phyloP scores from a whole-genome alignment of 2,329 filamentous ascomycete genomes.

The Sporothrix dimorphospora region DNA sequence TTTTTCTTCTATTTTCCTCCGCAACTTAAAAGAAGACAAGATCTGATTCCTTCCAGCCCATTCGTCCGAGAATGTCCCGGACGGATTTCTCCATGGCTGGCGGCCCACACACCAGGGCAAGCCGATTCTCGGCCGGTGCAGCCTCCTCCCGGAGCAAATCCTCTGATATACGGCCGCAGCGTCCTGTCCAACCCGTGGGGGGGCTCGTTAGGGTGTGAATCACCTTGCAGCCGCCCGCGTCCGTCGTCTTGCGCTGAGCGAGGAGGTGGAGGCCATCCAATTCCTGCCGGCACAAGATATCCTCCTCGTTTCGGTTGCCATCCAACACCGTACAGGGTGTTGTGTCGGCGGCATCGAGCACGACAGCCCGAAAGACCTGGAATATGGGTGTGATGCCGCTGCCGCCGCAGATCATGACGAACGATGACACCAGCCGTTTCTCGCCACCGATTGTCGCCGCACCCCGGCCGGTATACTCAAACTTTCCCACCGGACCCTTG shows the following conservation, averaged over 20 bases:
- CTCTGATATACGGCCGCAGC: slow-evolving; percentile 63
- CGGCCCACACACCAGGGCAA: slow-evolving; percentile 22
- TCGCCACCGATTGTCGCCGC: slow-evolving; percentile 71
- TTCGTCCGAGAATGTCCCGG: not conserved
- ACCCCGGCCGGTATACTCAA: slow-evolving; percentile 74
- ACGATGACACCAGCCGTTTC: slow-evolving; percentile 57
- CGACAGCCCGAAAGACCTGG: slow-evolving; percentile 76
- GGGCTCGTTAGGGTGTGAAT: slow-evolving; percentile 71
- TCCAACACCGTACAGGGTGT: slow-evolving; percentile 75
- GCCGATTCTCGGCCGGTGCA: not conserved
- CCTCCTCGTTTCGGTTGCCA: slow-evolving; percentile 75
- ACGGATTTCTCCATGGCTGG: slow-evolving; percentile 17
- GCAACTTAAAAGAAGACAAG: slow-evolving; percentile 18
- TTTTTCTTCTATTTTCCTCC: not conserved
- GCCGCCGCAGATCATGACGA: slow-evolving; percentile 87
- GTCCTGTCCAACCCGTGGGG: slow-evolving; percentile 66
- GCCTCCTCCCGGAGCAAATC: not conserved
- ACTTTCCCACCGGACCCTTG: slow-evolving; percentile 86
- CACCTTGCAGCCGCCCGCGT: slow-evolving; percentile 56
- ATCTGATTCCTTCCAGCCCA: slow-evolving; percentile 13
- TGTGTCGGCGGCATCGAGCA: slow-evolving; percentile 63
- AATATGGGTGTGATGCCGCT: slow-evolving; percentile 93
- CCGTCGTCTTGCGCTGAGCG: slow-evolving; percentile 40
- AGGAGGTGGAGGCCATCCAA: slow-evolving; percentile 45
- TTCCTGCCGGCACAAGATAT: slow-evolving; percentile 79